Evolutionary conservation across 2,329 filamentous ascomycete genomes (phyloP).

Genomic region (Pyricularia pennisetigena): DNA sequence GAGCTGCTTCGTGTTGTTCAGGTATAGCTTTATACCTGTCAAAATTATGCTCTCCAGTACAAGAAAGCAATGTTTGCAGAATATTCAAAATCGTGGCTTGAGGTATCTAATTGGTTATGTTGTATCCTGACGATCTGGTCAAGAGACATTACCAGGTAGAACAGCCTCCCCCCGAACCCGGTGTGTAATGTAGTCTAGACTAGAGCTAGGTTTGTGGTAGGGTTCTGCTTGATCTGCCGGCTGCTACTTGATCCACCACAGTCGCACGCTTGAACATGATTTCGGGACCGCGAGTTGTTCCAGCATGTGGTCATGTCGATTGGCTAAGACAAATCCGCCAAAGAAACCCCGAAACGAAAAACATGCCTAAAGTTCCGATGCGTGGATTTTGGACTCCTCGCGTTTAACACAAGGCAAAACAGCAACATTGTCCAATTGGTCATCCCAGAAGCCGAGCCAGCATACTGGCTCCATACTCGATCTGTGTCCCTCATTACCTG

Average conservation of each 20-base stretch:
- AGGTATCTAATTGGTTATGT: background rate
- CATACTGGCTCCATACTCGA: background rate
- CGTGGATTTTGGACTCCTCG: background rate
- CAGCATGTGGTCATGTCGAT: slow-evolving; percentile 5
- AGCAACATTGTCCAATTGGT: background rate
- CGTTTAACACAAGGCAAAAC: background rate
- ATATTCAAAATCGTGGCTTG: background rate
- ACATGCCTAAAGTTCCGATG: background rate
- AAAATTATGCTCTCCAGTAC: too few species aligned
- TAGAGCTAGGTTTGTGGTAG: background rate
- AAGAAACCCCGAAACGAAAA: background rate
- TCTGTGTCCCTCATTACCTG: background rate
- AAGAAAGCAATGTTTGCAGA: too few species aligned
- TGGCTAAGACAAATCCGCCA: background rate
- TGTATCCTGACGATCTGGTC: background rate
- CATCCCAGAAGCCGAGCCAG: background rate
- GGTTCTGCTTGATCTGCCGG: background rate
- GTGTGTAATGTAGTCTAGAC: background rate
- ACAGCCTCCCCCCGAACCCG: background rate
- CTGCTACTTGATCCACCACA: background rate
- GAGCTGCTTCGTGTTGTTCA: too few species aligned
- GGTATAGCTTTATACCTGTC: too few species aligned
- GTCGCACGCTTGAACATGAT: background rate
- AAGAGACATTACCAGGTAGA: background rate
- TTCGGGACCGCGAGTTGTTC: background rate